A percentile compares a stretch with the other conserved stretches of the same genome.
These are phyloP conservation scores for Urtica urens DNA, from an alignment of 306 rosid species.

Conservation along the genomic window DNA sequence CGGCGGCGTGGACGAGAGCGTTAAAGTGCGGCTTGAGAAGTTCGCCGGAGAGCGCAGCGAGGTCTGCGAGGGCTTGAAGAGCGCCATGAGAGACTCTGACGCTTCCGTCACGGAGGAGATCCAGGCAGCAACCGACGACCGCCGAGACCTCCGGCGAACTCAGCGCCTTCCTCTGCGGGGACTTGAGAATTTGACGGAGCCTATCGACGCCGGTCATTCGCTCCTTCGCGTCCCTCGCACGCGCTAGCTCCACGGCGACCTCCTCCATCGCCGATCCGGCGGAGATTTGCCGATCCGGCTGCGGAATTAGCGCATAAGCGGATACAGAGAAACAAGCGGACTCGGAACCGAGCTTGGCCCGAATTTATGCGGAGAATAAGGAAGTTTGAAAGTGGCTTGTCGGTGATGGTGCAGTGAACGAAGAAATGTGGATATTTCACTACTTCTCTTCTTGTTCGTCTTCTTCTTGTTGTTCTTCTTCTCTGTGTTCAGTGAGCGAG, in stretches of 20 bases:
- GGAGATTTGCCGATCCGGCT: neutral
- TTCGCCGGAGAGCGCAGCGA: constrained; percentile 89
- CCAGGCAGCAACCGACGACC: constrained; percentile 77
- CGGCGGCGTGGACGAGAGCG: constrained; percentile 90
- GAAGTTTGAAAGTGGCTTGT: too few species aligned
- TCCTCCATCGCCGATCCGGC: constrained; percentile 87
- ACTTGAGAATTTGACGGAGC: constrained; percentile 73
- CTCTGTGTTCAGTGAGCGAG: too few species aligned
- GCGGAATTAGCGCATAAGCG: constrained; percentile 14
- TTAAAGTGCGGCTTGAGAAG: constrained; percentile 89
- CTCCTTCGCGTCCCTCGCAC: constrained; percentile 95
- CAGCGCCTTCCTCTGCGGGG: constrained; percentile 74
- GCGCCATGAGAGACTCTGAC: constrained; percentile 93
- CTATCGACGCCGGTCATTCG: constrained; percentile 99
- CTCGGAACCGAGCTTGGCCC: too few species aligned
- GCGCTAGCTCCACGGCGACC: constrained; percentile 88
- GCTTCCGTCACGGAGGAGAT: constrained; percentile 91
- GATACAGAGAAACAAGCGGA: neutral
- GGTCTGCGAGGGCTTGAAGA: constrained; percentile 86
- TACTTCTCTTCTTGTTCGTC: neutral
- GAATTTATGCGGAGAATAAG: too few species aligned
- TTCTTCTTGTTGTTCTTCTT: neutral
- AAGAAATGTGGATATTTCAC: neutral
- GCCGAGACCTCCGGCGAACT: constrained; percentile 63
- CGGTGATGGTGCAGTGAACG: too few species aligned